These are phyloP conservation scores for Solanum peruvianum DNA, from an alignment of 257 asterid genomes.

Conservation along the genomic window DNA sequence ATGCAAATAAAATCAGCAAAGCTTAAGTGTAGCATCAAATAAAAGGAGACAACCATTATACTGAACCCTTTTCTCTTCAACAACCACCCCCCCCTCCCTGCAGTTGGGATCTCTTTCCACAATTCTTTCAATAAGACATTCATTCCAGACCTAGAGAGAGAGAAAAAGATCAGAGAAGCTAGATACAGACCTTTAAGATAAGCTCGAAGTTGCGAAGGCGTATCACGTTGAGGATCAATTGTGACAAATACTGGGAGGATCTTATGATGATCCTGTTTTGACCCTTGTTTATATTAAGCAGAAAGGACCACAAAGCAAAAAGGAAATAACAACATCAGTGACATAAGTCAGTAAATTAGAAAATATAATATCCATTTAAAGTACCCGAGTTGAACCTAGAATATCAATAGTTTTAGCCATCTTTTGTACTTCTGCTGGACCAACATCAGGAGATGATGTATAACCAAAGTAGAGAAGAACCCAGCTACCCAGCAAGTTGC, in stretches of 20 bases:
- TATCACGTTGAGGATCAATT: slow-evolving; percentile 94
- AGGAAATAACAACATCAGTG: not conserved
- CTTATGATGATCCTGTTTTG: slow-evolving; percentile 54
- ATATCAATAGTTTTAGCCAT: slow-evolving; percentile 57
- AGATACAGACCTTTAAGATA: slow-evolving; percentile 59
- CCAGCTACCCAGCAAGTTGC: slow-evolving; percentile 77
- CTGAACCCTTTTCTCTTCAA: not conserved
- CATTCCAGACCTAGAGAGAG: not conserved
- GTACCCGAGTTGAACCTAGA: slow-evolving; percentile 46
- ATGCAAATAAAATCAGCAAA: not conserved
- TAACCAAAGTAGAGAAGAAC: slow-evolving; percentile 83
- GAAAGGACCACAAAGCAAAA: not conserved
- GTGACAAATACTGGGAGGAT: slow-evolving; percentile 86
- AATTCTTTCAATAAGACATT: not conserved
- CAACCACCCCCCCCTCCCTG: not conserved
- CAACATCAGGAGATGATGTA: slow-evolving; percentile 96
- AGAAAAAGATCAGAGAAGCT: not conserved
- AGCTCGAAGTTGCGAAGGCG: slow-evolving; percentile 74
- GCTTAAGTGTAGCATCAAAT: not conserved
- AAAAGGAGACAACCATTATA: not conserved
- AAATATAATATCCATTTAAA: not conserved
- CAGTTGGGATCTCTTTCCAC: not conserved
- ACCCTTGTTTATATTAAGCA: slow-evolving; percentile 33
- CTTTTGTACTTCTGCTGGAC: slow-evolving; percentile 90
- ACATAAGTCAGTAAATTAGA: not conserved